Evolutionary conservation across 192 early-diverging fungal species (phyloP).

Genomic region (Dissophora globulifera): DNA sequence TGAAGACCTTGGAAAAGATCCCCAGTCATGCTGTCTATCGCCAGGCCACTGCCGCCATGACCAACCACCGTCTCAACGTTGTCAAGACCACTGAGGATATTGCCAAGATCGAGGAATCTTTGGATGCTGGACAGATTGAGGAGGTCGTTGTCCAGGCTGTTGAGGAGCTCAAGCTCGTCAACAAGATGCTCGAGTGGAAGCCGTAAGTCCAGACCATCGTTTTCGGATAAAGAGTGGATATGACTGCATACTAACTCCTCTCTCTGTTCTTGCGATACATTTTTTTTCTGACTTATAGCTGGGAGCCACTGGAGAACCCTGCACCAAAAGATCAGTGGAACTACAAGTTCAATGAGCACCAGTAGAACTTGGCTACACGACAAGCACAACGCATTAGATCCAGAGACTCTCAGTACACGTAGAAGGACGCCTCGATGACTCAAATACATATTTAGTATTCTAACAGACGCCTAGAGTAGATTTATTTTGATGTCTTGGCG

Average conservation of each 20-base stretch:
- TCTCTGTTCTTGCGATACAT: too few relatives aligned
- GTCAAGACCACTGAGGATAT: slow-evolving; percentile 81
- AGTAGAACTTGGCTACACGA: slow-evolving; percentile 19
- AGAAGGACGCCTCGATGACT: slow-evolving; percentile 1
- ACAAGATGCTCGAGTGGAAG: slow-evolving; percentile 90
- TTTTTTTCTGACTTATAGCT: slow-evolving; percentile 49
- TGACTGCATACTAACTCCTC: too few relatives aligned
- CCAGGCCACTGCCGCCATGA: slow-evolving; percentile 82
- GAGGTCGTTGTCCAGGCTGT: slow-evolving; percentile 90
- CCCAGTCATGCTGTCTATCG: slow-evolving; percentile 84
- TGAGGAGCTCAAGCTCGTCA: slow-evolving; percentile 86
- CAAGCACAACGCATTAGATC: slow-evolving; percentile 5
- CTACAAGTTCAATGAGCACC: slow-evolving; percentile 61
- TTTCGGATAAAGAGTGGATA: too few relatives aligned
- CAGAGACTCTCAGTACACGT: not conserved
- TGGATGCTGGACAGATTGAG: slow-evolving; percentile 89
- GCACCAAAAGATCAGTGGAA: slow-evolving; percentile 88
- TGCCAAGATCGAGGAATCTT: slow-evolving; percentile 78
- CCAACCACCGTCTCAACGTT: slow-evolving; percentile 77
- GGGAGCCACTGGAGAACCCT: slow-evolving; percentile 84
- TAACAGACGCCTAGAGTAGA: too few relatives aligned
- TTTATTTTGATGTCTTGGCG: not conserved
- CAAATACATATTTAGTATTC: slow-evolving; percentile 19
- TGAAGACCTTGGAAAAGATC: slow-evolving; percentile 75
- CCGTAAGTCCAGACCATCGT: slow-evolving; percentile 68